A percentile compares a stretch with the other conserved stretches of the same genome.
These are phyloP conservation scores for Sporothrix schenckii DNA, from an alignment of 2,329 filamentous ascomycete species.

Conservation along the genomic window DNA sequence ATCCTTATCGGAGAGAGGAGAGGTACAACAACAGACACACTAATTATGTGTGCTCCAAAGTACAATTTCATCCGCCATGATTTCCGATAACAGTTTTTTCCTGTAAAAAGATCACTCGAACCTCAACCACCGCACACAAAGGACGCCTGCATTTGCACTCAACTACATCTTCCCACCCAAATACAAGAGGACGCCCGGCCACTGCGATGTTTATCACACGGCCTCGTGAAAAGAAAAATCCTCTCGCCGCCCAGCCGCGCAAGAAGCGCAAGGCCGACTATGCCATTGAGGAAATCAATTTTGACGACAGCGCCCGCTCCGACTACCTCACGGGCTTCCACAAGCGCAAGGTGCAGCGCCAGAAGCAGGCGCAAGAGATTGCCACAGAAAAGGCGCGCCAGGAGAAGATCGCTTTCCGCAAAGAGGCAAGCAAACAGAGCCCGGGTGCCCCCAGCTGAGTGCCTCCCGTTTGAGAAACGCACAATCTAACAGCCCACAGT, in stretches of 20 bases:
- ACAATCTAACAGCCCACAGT: slow-evolving; percentile 50
- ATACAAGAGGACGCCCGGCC: neutral
- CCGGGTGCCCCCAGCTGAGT: too few species aligned
- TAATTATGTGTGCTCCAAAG: neutral
- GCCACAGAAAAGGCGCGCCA: slow-evolving; percentile 75
- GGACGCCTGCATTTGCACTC: neutral
- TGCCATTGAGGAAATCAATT: slow-evolving; percentile 76
- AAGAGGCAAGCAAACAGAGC: slow-evolving; percentile 56
- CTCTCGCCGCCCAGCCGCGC: slow-evolving; percentile 54
- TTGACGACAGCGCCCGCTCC: slow-evolving; percentile 76
- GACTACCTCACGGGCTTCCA: slow-evolving; percentile 96
- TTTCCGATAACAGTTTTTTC: slow-evolving; percentile 25
- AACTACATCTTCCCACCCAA: neutral
- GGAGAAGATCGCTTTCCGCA: slow-evolving; percentile 73
- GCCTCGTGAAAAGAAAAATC: slow-evolving; percentile 61
- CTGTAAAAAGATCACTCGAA: slow-evolving; percentile 1
- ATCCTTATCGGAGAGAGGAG: neutral
- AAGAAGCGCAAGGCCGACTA: slow-evolving; percentile 64
- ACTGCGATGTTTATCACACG: slow-evolving; percentile 52
- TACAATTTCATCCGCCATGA: neutral
- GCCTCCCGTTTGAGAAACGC: too few species aligned
- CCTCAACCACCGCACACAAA: neutral
- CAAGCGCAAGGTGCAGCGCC: slow-evolving; percentile 86
- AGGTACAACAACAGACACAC: neutral
- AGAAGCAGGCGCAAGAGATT: slow-evolving; percentile 81